phyloP scores from a whole-genome alignment of 768 basidiomycete genomes.

The Boletus bicolor region DNA sequence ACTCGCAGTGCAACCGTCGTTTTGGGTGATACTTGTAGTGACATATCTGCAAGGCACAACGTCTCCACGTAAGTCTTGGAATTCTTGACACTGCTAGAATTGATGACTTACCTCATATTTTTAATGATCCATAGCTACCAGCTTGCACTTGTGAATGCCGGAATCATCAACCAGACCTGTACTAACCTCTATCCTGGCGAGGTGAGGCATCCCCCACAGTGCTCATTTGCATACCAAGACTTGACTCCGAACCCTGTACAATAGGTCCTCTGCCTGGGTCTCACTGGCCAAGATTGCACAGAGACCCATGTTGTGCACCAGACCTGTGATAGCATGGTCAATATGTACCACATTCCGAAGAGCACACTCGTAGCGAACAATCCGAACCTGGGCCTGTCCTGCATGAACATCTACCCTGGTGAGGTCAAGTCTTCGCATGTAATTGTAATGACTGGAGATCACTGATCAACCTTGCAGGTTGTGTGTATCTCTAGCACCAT shows the following conservation, averaged over 20 bases:
- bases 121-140: constrained; percentile 43
- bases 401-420: constrained; percentile 54
- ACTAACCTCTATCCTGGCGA: constrained; percentile 47
- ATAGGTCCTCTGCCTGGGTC: constrained; percentile 55
- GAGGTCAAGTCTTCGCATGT: constrained; percentile 41
- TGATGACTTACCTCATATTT: background rate
- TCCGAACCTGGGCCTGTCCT: constrained; percentile 52
- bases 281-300: constrained; percentile 52
- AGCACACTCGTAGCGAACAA: constrained; percentile 53
- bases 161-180: constrained; percentile 48
- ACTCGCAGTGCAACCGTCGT: constrained; percentile 58
- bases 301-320: constrained; percentile 46
- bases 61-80: constrained; percentile 53
- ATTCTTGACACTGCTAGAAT: background rate
- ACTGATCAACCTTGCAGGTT: background rate
- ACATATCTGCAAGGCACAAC: constrained; percentile 57
- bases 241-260: background rate
- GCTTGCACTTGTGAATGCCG: constrained; percentile 50
- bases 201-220: constrained; percentile 26
- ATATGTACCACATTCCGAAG: constrained; percentile 39
- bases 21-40: constrained; percentile 58
- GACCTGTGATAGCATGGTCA: constrained; percentile 45
- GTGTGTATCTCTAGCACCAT: too few species aligned
- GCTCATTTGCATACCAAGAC: background rate
- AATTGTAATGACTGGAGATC: background rate